These are phyloP conservation scores for Mucor ambiguus DNA, from an alignment of 371 early-diverging fungal genomes.

Conservation along the genomic window DNA sequence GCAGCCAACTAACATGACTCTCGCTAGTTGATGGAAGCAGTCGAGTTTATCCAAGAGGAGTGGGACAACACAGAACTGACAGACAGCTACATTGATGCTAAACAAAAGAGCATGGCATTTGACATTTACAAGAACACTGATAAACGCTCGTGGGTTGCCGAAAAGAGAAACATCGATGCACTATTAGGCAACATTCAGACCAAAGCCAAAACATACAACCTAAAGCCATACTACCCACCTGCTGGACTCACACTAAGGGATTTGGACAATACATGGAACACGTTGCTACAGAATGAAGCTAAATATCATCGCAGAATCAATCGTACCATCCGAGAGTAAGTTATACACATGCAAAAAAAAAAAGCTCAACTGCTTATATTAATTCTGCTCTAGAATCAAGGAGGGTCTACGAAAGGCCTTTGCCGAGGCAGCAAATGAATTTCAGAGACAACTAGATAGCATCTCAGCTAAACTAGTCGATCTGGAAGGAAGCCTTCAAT, in stretches of 20 bases:
- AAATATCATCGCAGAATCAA: constrained; percentile 78
- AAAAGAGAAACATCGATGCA: constrained; percentile 87
- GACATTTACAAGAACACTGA: constrained; percentile 78
- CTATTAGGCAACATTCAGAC: constrained; percentile 93
- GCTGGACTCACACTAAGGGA: constrained; percentile 74
- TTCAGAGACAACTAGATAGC: constrained; percentile 66
- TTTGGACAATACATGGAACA: constrained; percentile 78
- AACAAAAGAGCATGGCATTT: constrained; percentile 74
- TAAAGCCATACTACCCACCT: constrained; percentile 85
- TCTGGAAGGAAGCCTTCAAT: constrained; percentile 74
- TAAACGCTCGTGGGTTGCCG: constrained; percentile 89
- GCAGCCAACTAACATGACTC: background rate
- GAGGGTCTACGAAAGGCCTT: constrained; percentile 72
- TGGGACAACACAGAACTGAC: constrained; percentile 73
- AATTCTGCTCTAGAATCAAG: constrained; percentile 60
- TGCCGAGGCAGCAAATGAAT: constrained; percentile 79
- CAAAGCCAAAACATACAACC: constrained; percentile 91
- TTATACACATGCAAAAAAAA: background rate
- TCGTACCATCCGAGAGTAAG: constrained; percentile 79
- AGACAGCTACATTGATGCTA: constrained; percentile 77
- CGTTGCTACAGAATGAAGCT: constrained; percentile 74
- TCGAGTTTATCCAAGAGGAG: constrained; percentile 57
- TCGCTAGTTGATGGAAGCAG: constrained; percentile 60
- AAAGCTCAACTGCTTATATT: background rate
- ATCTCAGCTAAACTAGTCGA: constrained; percentile 68